Conservation (phyloP, 768 basidiomycete genomes). For the Mycena albidolilacea region DNA sequence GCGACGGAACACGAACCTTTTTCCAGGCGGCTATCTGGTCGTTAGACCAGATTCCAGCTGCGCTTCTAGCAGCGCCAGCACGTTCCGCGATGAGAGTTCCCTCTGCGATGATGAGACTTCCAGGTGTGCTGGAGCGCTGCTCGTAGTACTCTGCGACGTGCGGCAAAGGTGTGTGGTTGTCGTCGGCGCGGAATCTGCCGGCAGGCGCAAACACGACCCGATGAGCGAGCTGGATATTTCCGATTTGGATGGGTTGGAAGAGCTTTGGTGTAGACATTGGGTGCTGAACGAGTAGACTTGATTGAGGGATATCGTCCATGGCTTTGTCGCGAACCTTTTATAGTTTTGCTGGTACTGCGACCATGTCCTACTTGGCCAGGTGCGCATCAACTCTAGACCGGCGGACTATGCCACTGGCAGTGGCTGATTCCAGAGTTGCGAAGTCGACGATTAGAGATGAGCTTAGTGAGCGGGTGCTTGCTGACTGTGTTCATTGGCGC, state of each 20-base stretch:
- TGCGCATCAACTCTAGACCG: no score
- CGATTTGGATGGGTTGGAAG: background rate
- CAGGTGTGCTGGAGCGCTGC: constrained; percentile 44
- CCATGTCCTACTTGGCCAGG: no score
- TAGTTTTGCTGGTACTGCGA: no score
- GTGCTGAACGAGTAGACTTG: no score
- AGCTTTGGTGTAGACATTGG: constrained; percentile 4
- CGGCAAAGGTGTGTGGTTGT: background rate
- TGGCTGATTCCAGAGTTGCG: no score
- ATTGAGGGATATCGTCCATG: no score
- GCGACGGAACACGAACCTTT: constrained; percentile 43
- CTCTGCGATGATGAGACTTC: constrained; percentile 56
- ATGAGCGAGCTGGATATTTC: background rate
- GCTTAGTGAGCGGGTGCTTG: no score
- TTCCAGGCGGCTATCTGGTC: constrained; percentile 66
- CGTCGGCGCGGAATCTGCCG: background rate
- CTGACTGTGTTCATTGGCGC: no score
- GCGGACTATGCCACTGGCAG: no score
- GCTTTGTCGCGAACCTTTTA: no score
- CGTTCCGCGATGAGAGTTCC: constrained; percentile 51
- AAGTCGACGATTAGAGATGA: constrained; percentile 35
- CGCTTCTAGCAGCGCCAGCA: constrained; percentile 50
- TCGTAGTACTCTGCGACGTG: constrained; percentile 43
- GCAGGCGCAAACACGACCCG: constrained; percentile 3
- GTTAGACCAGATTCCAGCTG: constrained; percentile 58